Evolutionary conservation across 208 protist species (phyloP).

Genomic region (Trypanosoma melophagium): DNA sequence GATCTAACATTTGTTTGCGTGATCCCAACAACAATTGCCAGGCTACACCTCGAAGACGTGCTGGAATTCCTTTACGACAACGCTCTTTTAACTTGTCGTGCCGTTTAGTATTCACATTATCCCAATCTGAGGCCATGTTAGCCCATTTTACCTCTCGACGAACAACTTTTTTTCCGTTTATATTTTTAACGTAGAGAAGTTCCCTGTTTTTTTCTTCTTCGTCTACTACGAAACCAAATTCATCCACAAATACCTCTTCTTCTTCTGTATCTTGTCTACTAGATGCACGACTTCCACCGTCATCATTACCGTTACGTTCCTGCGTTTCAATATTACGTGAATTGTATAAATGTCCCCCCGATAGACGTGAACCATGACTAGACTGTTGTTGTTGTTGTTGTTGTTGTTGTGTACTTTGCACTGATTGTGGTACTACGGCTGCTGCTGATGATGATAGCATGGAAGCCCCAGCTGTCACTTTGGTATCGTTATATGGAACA

Average conservation of each 20-base stretch:
- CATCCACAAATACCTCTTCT: conserved; percentile 80
- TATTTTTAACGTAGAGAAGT: conserved; percentile 59
- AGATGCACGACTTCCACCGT: not conserved
- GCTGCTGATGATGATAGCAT: too few species aligned
- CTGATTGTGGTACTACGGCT: too few species aligned
- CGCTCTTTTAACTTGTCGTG: conserved; percentile 84
- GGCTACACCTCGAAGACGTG: conserved; percentile 68
- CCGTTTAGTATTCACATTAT: conserved; percentile 63
- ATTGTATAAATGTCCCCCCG: not conserved
- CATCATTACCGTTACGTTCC: not conserved
- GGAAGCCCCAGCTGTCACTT: not conserved
- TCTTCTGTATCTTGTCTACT: conserved; percentile 38
- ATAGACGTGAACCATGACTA: too few species aligned
- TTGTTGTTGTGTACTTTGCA: too few species aligned
- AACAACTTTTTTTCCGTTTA: conserved; percentile 65
- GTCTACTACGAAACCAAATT: conserved; percentile 90
- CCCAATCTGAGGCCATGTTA: conserved; percentile 88
- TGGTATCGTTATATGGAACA: conserved; percentile 4
- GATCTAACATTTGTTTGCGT: conserved; percentile 62
- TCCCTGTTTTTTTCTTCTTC: conserved; percentile 59
- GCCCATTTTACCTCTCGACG: conserved; percentile 89
- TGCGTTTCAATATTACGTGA: conserved; percentile 19
- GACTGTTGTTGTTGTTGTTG: too few species aligned
- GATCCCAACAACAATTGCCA: conserved; percentile 89
- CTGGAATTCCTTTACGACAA: conserved; percentile 89